Evolutionary conservation across 2,329 filamentous ascomycete genomes (phyloP).

Genomic region (Dothiorella sarmentorum): DNA sequence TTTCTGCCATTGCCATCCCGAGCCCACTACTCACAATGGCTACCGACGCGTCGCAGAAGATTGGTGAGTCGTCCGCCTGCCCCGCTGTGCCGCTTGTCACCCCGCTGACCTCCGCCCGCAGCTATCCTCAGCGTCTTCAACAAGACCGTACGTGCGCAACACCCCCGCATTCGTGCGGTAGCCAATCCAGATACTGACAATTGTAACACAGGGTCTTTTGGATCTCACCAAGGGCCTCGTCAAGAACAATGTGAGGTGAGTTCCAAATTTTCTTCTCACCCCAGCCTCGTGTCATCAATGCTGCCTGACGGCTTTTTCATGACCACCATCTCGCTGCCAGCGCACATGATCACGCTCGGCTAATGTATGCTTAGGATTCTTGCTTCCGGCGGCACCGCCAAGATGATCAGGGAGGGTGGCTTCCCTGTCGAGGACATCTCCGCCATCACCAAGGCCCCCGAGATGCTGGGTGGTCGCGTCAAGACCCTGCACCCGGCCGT

Average conservation of each 20-base stretch:
- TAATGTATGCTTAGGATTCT: conserved; percentile 55
- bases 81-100: conserved; percentile 2
- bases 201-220: conserved; percentile 55
- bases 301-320: neutral
- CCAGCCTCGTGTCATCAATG: conserved; percentile 2
- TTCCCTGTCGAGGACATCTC: conserved; percentile 98
- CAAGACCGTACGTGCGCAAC: conserved; percentile 63
- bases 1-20: neutral
- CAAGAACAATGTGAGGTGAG: conserved; percentile 73
- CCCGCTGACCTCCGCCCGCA: conserved; percentile 20
- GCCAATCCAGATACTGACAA: conserved; percentile 10
- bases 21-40: conserved; percentile 14
- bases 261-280: neutral
- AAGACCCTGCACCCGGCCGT: conserved; percentile 98
- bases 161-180: neutral
- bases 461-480: conserved; percentile 89
- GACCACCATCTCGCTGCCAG: neutral
- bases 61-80: conserved; percentile 10
- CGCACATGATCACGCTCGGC: neutral
- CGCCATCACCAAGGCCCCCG: conserved; percentile 87
- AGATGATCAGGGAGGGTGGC: conserved; percentile 93
- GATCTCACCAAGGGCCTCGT: conserved; percentile 88
- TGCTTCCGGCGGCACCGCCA: conserved; percentile 91
- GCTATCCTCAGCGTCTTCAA: conserved; percentile 95
- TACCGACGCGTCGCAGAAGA: conserved; percentile 19